Evolutionary conservation across 495 filamentous ascomycete genomes (phyloP), one percentile per base, ranked within the genome.

Genomic region (Aspergillus cristatus): DNA sequence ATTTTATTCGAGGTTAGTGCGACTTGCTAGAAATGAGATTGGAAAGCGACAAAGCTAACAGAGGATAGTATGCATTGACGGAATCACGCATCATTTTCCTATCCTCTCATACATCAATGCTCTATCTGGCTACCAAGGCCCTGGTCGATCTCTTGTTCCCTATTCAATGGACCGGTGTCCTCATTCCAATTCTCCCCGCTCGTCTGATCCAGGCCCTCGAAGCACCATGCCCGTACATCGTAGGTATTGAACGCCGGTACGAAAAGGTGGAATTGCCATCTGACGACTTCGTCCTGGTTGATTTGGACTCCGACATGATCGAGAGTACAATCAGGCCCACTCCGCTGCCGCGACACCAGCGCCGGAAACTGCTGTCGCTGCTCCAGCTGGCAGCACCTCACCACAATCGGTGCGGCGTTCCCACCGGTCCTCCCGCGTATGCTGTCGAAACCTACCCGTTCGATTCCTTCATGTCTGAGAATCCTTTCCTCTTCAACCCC

Each of bases 31-130:
- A 18, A 14, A 7, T 24, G 1, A 10, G 14, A 18, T 35, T 1
- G 14, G 1, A 12, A 24, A 4, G 20, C 20, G 4, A n/a, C 14
- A 34, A 14, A 35, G 39, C 47, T 51, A 18, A 51, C 17, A 22
- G 3, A 20, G 29, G 31, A 32, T 70, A 24, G 67, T 94, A 88
- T 57, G 86, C 85, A 43, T 71, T 98, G 51, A 78, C 85, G 1
- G 91, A 98, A 59, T 89, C 89, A 13, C 82, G 91, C 18, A 97
- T 97, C 57, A 97, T 98, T 54, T 75, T 98, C 37, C 66, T 96
- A 18, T 96, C 91, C 10, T 95, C 90, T 2, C 86, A 98, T 54
- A 93, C 90, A 1, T 81, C 86, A 17, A 97, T 98, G 91, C 74
- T 98, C 35, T 86, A 96, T 51, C 78, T 97, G 14, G 88, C 86